phyloP scores from a whole-genome alignment of 2,329 filamentous ascomycete species.

The Huntiella moniliformis region DNA sequence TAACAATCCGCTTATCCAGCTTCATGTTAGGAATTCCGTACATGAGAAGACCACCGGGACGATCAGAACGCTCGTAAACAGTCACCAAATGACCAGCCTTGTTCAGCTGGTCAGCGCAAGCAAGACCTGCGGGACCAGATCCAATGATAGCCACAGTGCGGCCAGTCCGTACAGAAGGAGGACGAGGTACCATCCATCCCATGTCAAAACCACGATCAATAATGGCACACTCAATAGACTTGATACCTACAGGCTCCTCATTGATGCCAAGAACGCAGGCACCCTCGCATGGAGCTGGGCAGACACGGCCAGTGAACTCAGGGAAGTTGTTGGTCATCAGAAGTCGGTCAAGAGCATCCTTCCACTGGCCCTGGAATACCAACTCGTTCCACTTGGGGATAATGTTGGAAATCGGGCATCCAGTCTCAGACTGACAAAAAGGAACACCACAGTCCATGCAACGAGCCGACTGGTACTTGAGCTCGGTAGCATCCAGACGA shows the following conservation, averaged over 20 bases:
- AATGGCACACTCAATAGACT: conserved; percentile 94
- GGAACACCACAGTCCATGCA: conserved; percentile 99
- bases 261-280: conserved; percentile 93
- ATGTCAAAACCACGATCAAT: conserved; percentile 94
- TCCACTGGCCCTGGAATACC: conserved; percentile 61
- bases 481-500: conserved; percentile 78
- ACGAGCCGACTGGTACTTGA: conserved; percentile 89
- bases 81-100: conserved; percentile 75
- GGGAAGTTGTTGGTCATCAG: conserved; percentile 98
- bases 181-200: conserved; percentile 87
- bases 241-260: conserved; percentile 92
- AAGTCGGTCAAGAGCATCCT: conserved; percentile 75
- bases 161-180: conserved; percentile 62
- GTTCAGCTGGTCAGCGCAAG: conserved; percentile 85
- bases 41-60: conserved; percentile 82
- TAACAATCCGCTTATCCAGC: conserved; percentile 92
- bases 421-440: conserved; percentile 92
- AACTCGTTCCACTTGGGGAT: conserved; percentile 95
- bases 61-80: conserved; percentile 83
- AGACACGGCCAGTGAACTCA: conserved; percentile 92
- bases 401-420: conserved; percentile 91
- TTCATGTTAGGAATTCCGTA: conserved; percentile 99
- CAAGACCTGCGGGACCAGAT: conserved; percentile 80
- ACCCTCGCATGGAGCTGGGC: conserved; percentile 88
- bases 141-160: conserved; percentile 81